These are phyloP conservation scores for Wickerhamiella galacta DNA, from an alignment of 805 yeast species.

Conservation along the genomic window DNA sequence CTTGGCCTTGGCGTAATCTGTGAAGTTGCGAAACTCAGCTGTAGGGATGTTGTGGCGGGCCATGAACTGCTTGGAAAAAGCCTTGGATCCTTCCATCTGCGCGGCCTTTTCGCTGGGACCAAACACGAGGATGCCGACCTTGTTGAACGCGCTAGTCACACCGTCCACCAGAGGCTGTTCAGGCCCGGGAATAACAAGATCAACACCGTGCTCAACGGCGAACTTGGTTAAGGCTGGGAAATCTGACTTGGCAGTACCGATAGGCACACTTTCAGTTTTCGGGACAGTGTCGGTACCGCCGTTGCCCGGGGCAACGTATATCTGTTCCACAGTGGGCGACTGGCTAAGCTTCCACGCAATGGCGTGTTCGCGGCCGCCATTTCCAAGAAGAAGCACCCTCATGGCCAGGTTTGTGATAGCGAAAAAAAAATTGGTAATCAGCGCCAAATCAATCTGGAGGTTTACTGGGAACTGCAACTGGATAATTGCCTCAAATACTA, in stretches of 20 bases:
- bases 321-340: constrained; percentile 50
- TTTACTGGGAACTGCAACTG: too few species aligned
- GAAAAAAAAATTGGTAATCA: too few species aligned
- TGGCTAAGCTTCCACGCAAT: constrained; percentile 80
- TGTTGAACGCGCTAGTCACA: constrained; percentile 49
- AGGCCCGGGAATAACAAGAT: constrained; percentile 91
- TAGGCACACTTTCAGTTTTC: constrained; percentile 55
- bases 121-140: constrained; percentile 85
- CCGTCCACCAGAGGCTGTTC: constrained; percentile 98
- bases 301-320: constrained; percentile 92
- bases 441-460: too few species aligned
- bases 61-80: constrained; percentile 90
- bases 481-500: too few species aligned
- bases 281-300: constrained; percentile 52
- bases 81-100: constrained; percentile 88
- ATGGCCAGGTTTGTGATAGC: constrained; percentile 11
- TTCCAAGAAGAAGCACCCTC: constrained; percentile 77
- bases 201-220: constrained; percentile 49
- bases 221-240: constrained; percentile 56
- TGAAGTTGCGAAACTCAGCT: constrained; percentile 75
- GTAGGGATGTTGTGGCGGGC: constrained; percentile 84
- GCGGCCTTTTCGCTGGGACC: constrained; percentile 94
- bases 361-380: constrained; percentile 99
- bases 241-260: constrained; percentile 48
- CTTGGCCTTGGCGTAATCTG: constrained; percentile 57